Evolutionary conservation across 208 protist species (phyloP).

Genomic region (Trypanosoma rangeli): DNA sequence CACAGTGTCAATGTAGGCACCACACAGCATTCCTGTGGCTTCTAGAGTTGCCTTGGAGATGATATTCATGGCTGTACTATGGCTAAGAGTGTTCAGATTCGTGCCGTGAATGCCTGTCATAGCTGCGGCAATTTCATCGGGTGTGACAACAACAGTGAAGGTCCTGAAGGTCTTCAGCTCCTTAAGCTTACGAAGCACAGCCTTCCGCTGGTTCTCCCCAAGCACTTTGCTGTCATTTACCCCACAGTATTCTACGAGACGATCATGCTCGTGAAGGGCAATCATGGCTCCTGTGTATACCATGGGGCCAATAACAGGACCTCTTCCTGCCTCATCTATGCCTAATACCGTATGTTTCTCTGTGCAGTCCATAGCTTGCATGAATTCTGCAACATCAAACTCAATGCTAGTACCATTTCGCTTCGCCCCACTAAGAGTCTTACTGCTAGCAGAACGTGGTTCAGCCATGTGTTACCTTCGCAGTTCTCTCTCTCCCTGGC

Average conservation of each 20-base stretch:
- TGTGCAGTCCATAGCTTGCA: conserved; percentile 41
- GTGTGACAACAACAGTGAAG: conserved; percentile 62
- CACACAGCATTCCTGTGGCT: conserved; percentile 68
- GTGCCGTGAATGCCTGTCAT: conserved; percentile 71
- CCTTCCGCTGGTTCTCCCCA: conserved; percentile 49
- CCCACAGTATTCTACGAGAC: conserved; percentile 61
- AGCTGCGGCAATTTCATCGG: conserved; percentile 70
- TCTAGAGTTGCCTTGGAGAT: conserved; percentile 76
- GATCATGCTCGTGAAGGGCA: conserved; percentile 71
- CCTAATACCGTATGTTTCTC: conserved; percentile 84
- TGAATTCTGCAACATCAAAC: conserved; percentile 68
- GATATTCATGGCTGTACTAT: conserved; percentile 82
- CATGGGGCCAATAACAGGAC: conserved; percentile 94
- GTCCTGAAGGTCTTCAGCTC: conserved; percentile 60
- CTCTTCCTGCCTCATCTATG: conserved; percentile 96
- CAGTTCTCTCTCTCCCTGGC: not conserved
- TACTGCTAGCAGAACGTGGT: conserved; percentile 25
- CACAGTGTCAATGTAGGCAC: conserved; percentile 94
- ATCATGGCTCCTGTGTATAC: conserved; percentile 91
- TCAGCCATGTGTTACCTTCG: conserved; percentile 18
- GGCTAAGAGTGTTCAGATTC: conserved; percentile 89
- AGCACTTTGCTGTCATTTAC: conserved; percentile 91
- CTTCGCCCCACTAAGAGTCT: conserved; percentile 47
- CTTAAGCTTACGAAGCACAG: conserved; percentile 50
- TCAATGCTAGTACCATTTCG: conserved; percentile 44